Percentiles rank a stretch among this genome's conserved stretches.
phyloP scores from a whole-genome alignment of 495 filamentous ascomycete species.

The Xylaria sp. region DNA sequence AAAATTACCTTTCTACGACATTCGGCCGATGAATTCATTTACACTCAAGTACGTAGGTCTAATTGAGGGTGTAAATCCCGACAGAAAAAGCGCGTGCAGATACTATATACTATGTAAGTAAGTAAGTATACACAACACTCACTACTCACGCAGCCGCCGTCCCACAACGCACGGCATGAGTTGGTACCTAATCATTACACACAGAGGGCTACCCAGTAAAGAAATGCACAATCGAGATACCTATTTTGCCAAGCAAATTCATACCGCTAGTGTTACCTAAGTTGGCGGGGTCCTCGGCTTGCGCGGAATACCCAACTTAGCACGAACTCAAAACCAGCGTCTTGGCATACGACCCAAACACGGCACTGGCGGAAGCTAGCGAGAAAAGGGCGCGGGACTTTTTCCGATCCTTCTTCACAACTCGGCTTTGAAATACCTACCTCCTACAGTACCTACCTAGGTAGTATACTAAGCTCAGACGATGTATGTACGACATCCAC shows the following conservation, averaged over 20 bases:
- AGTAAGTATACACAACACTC: too few relatives aligned
- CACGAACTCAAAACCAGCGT: not conserved
- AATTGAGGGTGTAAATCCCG: not conserved
- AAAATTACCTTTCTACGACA: not conserved
- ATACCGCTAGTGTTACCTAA: not conserved
- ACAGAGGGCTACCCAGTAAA: not conserved
- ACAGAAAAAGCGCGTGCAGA: not conserved
- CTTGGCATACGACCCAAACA: constrained; percentile 10
- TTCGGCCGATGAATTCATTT: not conserved
- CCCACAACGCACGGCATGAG: not conserved
- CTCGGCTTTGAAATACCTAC: not conserved
- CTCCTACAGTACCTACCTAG: too few relatives aligned
- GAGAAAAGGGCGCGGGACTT: not conserved
- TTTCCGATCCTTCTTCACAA: not conserved
- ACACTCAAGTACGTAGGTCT: too few relatives aligned
- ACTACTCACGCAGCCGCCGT: not conserved
- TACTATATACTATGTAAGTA: too few relatives aligned
- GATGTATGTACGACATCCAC: not conserved
- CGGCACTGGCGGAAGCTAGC: constrained; percentile 10
- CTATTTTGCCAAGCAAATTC: not conserved
- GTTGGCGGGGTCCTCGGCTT: not conserved
- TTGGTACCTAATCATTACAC: not conserved
- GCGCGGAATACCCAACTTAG: not conserved
- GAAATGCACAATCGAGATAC: too few relatives aligned
- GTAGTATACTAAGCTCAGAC: too few relatives aligned